Percentiles rank a stretch among this genome's conserved stretches.
phyloP scores from a whole-genome alignment of 306 rosid species.

The Malus sylvestris region DNA sequence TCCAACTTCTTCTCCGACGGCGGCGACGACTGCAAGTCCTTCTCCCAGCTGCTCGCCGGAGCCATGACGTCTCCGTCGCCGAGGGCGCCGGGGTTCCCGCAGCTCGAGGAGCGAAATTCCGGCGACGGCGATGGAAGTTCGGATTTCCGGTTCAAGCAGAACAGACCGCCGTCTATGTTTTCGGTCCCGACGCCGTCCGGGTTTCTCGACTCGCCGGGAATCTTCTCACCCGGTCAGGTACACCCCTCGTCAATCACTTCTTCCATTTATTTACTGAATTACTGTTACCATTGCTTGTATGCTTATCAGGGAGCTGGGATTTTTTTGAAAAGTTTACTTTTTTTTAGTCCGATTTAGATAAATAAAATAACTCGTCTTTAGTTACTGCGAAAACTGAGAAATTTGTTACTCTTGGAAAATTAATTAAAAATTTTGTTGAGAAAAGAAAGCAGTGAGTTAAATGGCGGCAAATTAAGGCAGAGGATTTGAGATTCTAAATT shows the following conservation, averaged over 20 bases:
- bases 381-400: not conserved
- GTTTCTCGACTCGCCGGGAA: constrained; percentile 33
- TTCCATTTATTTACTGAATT: not conserved
- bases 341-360: not conserved
- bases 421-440: not conserved
- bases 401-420: too few relatives aligned
- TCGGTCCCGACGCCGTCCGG: constrained; percentile 27
- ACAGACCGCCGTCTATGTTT: constrained; percentile 21
- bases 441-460: not conserved
- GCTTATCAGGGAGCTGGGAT: not conserved
- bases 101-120: constrained; percentile 15
- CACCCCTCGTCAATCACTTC: not conserved
- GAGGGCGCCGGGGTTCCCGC: not conserved
- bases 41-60: constrained; percentile 81
- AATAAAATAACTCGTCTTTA: not conserved
- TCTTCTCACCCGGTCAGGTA: constrained; percentile 61
- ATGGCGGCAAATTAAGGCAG: not conserved
- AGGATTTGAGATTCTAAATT: not conserved
- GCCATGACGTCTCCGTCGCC: constrained; percentile 57
- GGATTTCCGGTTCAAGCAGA: constrained; percentile 26
- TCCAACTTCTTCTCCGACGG: constrained; percentile 51
- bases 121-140: not conserved
- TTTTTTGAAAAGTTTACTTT: not conserved
- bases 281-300: not conserved
- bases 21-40: constrained; percentile 55